Conservation (phyloP, 2,329 filamentous ascomycete species). For the Cytospora leucostoma region DNA sequence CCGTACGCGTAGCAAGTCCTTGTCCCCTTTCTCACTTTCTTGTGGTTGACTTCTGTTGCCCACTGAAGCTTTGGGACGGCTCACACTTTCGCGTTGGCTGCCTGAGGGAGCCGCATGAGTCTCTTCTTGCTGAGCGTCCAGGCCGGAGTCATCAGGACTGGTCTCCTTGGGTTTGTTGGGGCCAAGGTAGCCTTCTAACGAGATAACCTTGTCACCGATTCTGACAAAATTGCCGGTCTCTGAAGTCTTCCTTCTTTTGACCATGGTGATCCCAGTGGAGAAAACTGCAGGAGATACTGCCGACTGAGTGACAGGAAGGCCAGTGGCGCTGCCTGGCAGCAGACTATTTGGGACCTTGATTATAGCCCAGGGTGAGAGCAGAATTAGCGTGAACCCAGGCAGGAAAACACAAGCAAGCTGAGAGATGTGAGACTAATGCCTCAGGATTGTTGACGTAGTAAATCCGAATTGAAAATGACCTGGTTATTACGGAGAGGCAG, state of each 20-base stretch:
- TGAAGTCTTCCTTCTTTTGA: constrained; percentile 35
- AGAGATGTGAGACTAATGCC: no score
- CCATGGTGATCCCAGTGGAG: neutral
- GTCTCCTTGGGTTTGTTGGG: constrained; percentile 37
- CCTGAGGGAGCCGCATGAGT: neutral
- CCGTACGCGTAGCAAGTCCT: constrained; percentile 45
- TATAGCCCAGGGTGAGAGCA: neutral
- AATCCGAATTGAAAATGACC: no score
- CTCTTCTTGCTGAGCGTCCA: neutral
- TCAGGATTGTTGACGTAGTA: no score
- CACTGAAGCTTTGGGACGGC: neutral
- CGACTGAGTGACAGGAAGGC: neutral
- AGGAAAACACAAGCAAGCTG: no score
- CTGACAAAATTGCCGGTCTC: constrained; percentile 44
- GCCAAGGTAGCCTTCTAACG: constrained; percentile 51
- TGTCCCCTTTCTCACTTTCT: constrained; percentile 31
- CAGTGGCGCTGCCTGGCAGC: neutral
- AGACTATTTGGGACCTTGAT: neutral
- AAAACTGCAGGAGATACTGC: neutral
- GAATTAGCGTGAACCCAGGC: neutral
- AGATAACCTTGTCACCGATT: constrained; percentile 52
- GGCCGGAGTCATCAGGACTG: neutral
- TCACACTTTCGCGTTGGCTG: neutral
- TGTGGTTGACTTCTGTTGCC: neutral
- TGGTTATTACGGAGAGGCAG: neutral